Evolutionary conservation across 495 filamentous ascomycete genomes (phyloP).

Genomic region (Daldinia bambusicola): DNA sequence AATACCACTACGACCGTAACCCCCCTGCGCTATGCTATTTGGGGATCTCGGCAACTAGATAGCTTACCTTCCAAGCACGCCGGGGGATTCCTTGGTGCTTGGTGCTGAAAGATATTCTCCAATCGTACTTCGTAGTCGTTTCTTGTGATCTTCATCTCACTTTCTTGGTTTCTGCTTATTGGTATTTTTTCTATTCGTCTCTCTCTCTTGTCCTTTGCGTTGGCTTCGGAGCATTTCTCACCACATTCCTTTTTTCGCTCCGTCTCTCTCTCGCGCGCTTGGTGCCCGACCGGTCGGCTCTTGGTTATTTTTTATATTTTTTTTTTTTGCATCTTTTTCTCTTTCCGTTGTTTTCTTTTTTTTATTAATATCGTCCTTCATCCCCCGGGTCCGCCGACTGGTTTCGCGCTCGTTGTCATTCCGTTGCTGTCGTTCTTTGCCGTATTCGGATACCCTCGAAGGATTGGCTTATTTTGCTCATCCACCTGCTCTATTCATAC

Average conservation of each 20-base stretch:
- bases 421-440: conserved; percentile 18
- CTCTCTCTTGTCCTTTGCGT: no score
- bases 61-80: conserved; percentile 14
- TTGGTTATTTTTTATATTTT: conserved; percentile 21
- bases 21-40: conserved; percentile 38
- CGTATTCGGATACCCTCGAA: conserved; percentile 31
- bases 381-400: conserved; percentile 14
- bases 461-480: conserved; percentile 30
- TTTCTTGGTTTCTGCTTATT: conserved; percentile 35
- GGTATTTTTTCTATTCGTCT: conserved; percentile 21
- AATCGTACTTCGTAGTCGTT: conserved; percentile 38
- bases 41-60: conserved; percentile 34
- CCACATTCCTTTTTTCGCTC: conserved; percentile 11
- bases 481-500: background rate
- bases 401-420: conserved; percentile 20
- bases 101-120: conserved; percentile 27
- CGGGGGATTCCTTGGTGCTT: conserved; percentile 12
- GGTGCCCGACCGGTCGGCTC: conserved; percentile 35
- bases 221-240: no score
- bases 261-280: conserved; percentile 14
- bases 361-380: conserved; percentile 9
- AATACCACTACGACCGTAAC: no score
- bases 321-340: background rate
- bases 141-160: conserved; percentile 29
- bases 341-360: conserved; percentile 6